These are phyloP conservation scores for Arthroderma uncinatum DNA, from an alignment of 2,329 filamentous ascomycete genomes.

Conservation along the genomic window DNA sequence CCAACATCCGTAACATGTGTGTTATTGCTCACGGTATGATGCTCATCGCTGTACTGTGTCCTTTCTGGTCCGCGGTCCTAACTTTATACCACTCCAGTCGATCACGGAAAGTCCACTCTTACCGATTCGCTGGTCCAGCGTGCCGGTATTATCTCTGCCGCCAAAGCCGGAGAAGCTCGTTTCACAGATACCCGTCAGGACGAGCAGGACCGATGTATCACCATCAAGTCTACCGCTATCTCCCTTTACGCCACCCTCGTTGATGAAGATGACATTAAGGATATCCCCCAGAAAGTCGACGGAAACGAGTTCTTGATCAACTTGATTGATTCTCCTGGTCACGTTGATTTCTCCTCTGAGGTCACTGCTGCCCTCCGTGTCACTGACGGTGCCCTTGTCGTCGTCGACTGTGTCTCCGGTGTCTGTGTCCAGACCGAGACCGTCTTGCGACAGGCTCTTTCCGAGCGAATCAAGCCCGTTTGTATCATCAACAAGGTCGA, in stretches of 20 bases:
- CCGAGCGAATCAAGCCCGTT: conserved; percentile 99
- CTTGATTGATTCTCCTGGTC: conserved; percentile 98
- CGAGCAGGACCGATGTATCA: conserved; percentile 99
- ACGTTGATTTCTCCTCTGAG: conserved; percentile 99
- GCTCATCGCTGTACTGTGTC: not conserved
- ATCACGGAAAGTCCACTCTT: conserved; percentile 99
- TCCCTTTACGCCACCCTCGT: conserved; percentile 83
- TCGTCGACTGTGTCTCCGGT: conserved; percentile 99
- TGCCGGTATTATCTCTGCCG: conserved; percentile 97
- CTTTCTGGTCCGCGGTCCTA: not conserved
- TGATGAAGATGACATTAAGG: conserved; percentile 80
- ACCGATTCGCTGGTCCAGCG: conserved; percentile 99
- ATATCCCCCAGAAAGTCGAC: conserved; percentile 76
- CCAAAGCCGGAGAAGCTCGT: conserved; percentile 90
- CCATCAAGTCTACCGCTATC: conserved; percentile 99
- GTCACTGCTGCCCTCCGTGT: conserved; percentile 99
- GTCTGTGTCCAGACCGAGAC: conserved; percentile 99
- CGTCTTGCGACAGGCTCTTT: conserved; percentile 94
- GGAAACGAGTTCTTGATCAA: conserved; percentile 99
- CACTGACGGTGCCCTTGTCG: conserved; percentile 97
- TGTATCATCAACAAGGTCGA: conserved; percentile 99
- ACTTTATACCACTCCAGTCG: conserved; percentile 45
- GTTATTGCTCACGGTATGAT: conserved; percentile 89
- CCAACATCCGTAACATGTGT: conserved; percentile 87
- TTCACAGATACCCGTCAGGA: conserved; percentile 95